These are phyloP conservation scores for Solidago caesia DNA, from an alignment of 129 eudicot species.

Conservation along the genomic window DNA sequence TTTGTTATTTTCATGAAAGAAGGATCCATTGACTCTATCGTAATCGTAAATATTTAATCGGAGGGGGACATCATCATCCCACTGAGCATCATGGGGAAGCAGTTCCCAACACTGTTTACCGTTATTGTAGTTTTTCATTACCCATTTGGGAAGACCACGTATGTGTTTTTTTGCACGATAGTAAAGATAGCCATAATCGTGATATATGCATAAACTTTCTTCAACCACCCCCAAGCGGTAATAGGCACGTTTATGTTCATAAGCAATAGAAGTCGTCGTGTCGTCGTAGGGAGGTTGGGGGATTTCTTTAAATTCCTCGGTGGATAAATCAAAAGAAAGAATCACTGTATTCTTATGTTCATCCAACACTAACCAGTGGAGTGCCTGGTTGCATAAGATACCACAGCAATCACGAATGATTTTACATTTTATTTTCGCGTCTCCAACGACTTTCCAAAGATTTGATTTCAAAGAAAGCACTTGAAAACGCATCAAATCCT, in stretches of 20 bases:
- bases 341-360: neutral
- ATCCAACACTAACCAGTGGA: slow-evolving; percentile 3
- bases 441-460: slow-evolving; percentile 1
- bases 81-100: neutral
- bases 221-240: neutral
- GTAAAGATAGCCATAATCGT: no score
- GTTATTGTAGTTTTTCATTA: neutral
- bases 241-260: no score
- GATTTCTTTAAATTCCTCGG: slow-evolving; percentile 11
- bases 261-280: neutral
- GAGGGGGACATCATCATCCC: neutral
- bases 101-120: neutral
- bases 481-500: neutral
- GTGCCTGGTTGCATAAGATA: neutral
- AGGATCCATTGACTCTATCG: neutral
- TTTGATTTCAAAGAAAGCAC: slow-evolving; percentile 11
- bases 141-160: neutral
- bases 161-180: no score
- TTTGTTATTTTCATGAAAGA: neutral
- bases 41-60: neutral
- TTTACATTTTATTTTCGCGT: neutral
- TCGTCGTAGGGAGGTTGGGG: neutral
- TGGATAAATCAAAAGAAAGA: neutral
- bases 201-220: slow-evolving; percentile 5
- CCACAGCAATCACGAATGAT: neutral